These are phyloP conservation scores for Chrysoporthe puriensis DNA, from an alignment of 2,329 filamentous ascomycete genomes.

Conservation along the genomic window DNA sequence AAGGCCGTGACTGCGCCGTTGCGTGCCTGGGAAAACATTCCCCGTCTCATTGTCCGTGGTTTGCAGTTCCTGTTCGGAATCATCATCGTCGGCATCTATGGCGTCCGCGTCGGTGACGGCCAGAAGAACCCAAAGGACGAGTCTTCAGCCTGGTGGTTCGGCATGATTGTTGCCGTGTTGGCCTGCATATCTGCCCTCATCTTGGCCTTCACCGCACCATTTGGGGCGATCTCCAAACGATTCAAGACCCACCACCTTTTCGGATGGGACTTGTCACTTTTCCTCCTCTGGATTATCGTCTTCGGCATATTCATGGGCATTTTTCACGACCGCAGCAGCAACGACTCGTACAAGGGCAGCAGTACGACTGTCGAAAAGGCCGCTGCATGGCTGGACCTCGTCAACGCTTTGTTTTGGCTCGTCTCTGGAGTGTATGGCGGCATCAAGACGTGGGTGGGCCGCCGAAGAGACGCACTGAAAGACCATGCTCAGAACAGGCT, in stretches of 20 bases:
- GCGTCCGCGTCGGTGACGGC: conserved; percentile 56
- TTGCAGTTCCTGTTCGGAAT: conserved; percentile 73
- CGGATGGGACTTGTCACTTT: conserved; percentile 48
- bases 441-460: conserved; percentile 46
- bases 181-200: conserved; percentile 55
- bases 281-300: conserved; percentile 62
- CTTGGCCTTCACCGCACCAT: conserved; percentile 44
- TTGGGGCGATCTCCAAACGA: conserved; percentile 39
- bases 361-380: conserved; percentile 63
- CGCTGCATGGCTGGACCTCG: conserved; percentile 73
- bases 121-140: conserved; percentile 36
- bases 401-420: conserved; percentile 70
- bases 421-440: conserved; percentile 48
- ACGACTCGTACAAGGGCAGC: conserved; percentile 51
- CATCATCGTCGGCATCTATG: conserved; percentile 71
- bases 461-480: conserved; percentile 44
- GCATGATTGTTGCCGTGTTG: conserved; percentile 60
- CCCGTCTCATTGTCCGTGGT: conserved; percentile 60
- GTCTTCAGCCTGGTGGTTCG: conserved; percentile 65
- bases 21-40: conserved; percentile 50
- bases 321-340: conserved; percentile 65
- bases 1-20: conserved; percentile 49
- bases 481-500: conserved; percentile 44
- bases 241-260: conserved; percentile 49
- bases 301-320: conserved; percentile 75